Evolutionary conservation across 176 grass and related monocot genomes (phyloP).

Genomic region (Juncus inflexus): DNA sequence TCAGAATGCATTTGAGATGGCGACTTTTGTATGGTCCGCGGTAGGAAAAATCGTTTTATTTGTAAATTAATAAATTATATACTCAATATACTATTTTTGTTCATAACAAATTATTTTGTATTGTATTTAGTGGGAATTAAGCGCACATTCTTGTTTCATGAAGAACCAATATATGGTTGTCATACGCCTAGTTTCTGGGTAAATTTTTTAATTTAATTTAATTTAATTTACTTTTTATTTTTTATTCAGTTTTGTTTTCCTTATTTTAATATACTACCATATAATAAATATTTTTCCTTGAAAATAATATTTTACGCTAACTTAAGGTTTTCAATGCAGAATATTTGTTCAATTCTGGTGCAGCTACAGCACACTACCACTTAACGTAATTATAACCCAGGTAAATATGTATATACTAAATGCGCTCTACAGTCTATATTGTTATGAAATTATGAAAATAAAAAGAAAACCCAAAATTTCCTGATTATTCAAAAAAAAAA

Average conservation of each 20-base stretch:
- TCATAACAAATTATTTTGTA: constrained; percentile 20
- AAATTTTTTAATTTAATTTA: constrained; percentile 18
- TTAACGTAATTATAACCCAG: constrained; percentile 95
- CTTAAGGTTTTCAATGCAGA: constrained; percentile 32
- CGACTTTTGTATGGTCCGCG: constrained; percentile 94
- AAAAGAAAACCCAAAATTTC: too few relatives aligned
- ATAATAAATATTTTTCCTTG: too few relatives aligned
- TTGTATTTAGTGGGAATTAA: constrained; percentile 72
- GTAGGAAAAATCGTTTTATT: constrained; percentile 32
- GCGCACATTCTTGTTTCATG: constrained; percentile 85
- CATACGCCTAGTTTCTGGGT: constrained; percentile 72
- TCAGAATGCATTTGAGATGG: constrained; percentile 99
- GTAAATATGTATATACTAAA: constrained; percentile 28
- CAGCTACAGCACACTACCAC: constrained; percentile 89
- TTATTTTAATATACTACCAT: too few relatives aligned
- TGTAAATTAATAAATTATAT: background rate
- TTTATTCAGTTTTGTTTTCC: background rate
- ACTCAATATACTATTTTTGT: background rate
- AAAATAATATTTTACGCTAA: too few relatives aligned
- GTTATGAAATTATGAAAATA: too few relatives aligned
- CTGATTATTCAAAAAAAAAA: too few relatives aligned
- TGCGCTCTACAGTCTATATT: too few relatives aligned
- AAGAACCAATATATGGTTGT: constrained; percentile 85
- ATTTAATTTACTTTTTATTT: background rate
- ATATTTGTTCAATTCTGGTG: constrained; percentile 90